phyloP scores from a whole-genome alignment of 352 stramenopile genomes.

The Thalassiosira ordinaria region DNA sequence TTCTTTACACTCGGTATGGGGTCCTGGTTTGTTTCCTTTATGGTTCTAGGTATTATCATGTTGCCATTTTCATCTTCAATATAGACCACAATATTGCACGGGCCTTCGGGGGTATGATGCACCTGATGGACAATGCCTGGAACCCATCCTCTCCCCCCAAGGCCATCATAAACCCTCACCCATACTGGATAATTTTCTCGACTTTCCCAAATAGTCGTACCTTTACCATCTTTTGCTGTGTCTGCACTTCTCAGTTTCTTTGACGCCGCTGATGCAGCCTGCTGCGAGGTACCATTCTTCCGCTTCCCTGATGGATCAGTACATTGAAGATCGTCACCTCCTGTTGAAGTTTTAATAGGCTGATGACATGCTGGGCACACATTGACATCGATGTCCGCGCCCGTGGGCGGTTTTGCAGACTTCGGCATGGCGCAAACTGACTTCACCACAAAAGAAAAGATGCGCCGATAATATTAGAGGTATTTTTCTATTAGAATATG shows the following conservation, averaged over 20 bases:
- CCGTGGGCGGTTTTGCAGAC: not conserved
- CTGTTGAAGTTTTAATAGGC: not conserved
- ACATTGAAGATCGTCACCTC: not conserved
- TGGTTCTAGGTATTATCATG: not conserved
- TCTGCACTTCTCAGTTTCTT: too few species aligned
- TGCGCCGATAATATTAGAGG: not conserved
- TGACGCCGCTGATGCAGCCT: too few species aligned
- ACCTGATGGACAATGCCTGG: not conserved
- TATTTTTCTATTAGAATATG: not conserved
- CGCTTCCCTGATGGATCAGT: not conserved
- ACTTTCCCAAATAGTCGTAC: not conserved
- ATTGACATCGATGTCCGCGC: not conserved
- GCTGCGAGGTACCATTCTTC: too few species aligned
- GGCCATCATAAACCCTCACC: not conserved
- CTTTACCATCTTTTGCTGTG: not conserved
- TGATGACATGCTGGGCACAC: not conserved
- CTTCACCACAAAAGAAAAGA: not conserved
- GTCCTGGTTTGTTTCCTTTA: conserved; percentile 1
- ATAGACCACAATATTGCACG: not conserved
- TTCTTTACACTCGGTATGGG: not conserved
- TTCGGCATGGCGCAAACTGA: not conserved
- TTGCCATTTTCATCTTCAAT: not conserved
- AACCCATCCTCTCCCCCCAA: not conserved
- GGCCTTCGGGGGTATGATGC: not conserved
- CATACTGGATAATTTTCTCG: not conserved